Conservation (phyloP, 306 rosid genomes). For the cucumber (Cucumis sativus) region Cucumber_9930_V3 NC_026655.2:3356001-3356500, state of each 20-base stretch:
- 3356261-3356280: background rate
- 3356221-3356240: background rate
- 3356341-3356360: background rate
- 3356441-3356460: background rate
- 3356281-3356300: background rate
- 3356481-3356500: background rate
- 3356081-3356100: no score
- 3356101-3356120: no score
- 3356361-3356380: background rate
- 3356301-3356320: background rate
- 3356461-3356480: background rate
- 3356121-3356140: no score
- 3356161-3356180: no score
- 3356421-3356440: background rate
- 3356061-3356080: no score
- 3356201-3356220: background rate
- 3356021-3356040: no score
- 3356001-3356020: no score
- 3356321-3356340: background rate
- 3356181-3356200: background rate
- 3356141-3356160: no score
- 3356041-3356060: no score
- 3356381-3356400: background rate
- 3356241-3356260: background rate
- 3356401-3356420: background rate